Evolutionary conservation across 1,284 basidiomycete species (phyloP), one percentile per base, ranked within the genome.

Genomic region (Bondarzewia mesenterica): DNA sequence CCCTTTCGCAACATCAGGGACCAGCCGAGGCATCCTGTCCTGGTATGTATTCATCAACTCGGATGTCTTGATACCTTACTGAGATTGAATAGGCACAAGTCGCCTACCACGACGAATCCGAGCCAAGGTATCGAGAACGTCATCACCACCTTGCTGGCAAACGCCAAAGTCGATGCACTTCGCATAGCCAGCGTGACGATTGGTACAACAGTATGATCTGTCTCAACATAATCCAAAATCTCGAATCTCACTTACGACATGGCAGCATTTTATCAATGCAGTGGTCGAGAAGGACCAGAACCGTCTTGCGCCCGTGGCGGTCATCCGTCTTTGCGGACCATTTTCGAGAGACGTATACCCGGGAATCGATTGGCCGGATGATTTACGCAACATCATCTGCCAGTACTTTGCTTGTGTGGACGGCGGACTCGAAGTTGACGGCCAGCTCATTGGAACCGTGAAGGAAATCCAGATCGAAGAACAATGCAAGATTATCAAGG

Each of bases 371-470:
- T 75, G 74, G 50, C 74, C 73, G 3, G 53, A 54, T 16, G 63
- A 66, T 22, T 57, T 77, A 36, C 65, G 64, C 52, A 46, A 55
- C 10, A 54, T 76, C 14, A 69, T 73, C 36, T 63, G 73, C 38
- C 72, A 72, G 0, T 64, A 75, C 63, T 58, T 65, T 52, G 61
- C 66, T n/a, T 71, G 71, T 49, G 63, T 75, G 10, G 65, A 74
- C 35, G 77, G 76, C 12, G 77, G 76, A 0, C 58, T 78, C 4
- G 70, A 78, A 66, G 65, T 78, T 42, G 75, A 78, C 55, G 74
- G 75, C 2, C 63, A 66, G 48, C 67, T 71, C 54, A 76, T 78
- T 36, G 57, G 63, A 1, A 56, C 63, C 1, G 52, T 78, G 27
- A 53, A 64, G 44, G 63, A 69, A 51, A 51, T 54, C 7, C 68